A percentile compares a stretch with the other conserved stretches of the same genome.
Conservation (phyloP, 305 asterid species). For the Galium porrigens region DNA sequence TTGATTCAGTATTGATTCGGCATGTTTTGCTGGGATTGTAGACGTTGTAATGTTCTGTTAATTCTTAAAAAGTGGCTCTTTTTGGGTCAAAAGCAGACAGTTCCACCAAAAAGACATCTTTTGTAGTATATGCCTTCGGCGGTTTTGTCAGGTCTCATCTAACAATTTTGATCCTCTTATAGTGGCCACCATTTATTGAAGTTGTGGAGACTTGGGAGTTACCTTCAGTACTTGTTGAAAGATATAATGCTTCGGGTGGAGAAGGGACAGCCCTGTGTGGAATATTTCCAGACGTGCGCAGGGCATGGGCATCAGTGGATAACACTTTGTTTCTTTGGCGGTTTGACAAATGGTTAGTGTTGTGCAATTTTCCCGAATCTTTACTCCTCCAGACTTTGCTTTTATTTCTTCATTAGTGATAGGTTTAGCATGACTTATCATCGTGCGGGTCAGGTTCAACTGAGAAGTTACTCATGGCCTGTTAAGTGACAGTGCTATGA, state of each 20-base stretch:
- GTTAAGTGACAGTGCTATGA: background rate
- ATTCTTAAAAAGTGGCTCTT: background rate
- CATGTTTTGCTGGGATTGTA: background rate
- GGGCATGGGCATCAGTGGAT: constrained; percentile 99
- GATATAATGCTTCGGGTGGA: constrained; percentile 85
- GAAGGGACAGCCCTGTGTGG: constrained; percentile 98
- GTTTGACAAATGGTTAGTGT: constrained; percentile 80
- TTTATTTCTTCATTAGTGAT: background rate
- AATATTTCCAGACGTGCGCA: constrained; percentile 78
- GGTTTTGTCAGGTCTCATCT: background rate
- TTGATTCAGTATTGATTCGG: background rate
- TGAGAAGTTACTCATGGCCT: background rate
- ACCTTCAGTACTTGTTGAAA: constrained; percentile 77
- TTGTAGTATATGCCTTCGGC: too few relatives aligned
- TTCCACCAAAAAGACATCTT: too few relatives aligned
- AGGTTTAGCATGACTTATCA: background rate
- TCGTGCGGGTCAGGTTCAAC: background rate
- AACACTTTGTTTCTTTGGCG: constrained; percentile 89
- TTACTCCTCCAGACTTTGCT: background rate
- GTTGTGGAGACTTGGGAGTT: constrained; percentile 88
- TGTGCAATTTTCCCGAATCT: constrained; percentile 2
- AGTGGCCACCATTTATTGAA: constrained; percentile 97
- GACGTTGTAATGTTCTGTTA: background rate
- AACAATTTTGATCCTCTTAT: constrained; percentile 20
- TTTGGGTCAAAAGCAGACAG: background rate